These are phyloP conservation scores for barley (Hordeum vulgare) DNA, from an alignment of 176 grass and related monocot species.

Conservation along the genomic window MorexV3_pseudomolecules_assembly NC_058520.1:85891802-85892301, in stretches of 20 bases:
- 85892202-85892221: slow-evolving; percentile 71
- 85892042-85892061: background rate
- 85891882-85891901: background rate
- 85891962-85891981: background rate
- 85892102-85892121: background rate
- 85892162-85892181: slow-evolving; percentile 72
- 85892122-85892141: slow-evolving; percentile 56
- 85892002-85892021: background rate
- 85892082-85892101: background rate
- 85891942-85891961: background rate
- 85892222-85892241: slow-evolving; percentile 21
- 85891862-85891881: background rate
- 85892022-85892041: background rate
- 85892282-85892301: slow-evolving; percentile 9
- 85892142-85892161: slow-evolving; percentile 68
- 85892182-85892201: slow-evolving; percentile 49
- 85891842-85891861: background rate
- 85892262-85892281: background rate
- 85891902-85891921: background rate
- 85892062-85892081: slow-evolving; percentile 6
- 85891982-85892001: background rate
- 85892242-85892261: slow-evolving; percentile 3
- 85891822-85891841: background rate
- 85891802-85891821: background rate
- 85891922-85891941: background rate